A percentile compares a stretch with the other conserved stretches of the same genome.
Evolutionary conservation across 177 flowering plant species (phyloP).

Genomic region (Vitis hybrid): DNA sequence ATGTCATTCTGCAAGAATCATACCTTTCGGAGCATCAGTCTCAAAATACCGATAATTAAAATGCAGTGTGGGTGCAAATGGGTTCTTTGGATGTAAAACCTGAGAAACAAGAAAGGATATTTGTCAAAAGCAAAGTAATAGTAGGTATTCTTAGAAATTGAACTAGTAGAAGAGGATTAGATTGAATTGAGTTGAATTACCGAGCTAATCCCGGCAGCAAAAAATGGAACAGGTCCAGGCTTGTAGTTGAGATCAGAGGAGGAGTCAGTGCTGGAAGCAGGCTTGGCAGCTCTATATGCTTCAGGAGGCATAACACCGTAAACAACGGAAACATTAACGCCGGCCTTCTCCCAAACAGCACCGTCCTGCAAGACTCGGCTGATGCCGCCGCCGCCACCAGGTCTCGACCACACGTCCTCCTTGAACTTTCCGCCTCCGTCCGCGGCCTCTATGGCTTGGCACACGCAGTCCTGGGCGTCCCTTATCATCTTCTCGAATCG

Average conservation of each 20-base stretch:
- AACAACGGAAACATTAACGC: slow-evolving; percentile 93
- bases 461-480: slow-evolving; percentile 78
- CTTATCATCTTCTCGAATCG: slow-evolving; percentile 95
- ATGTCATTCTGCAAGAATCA: too few species aligned
- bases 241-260: slow-evolving; percentile 29
- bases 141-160: too few species aligned
- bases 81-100: slow-evolving; percentile 98
- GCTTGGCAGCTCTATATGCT: slow-evolving; percentile 90
- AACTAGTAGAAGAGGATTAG: too few species aligned
- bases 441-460: slow-evolving; percentile 67
- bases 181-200: slow-evolving; percentile 24
- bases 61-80: slow-evolving; percentile 94
- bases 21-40: slow-evolving; percentile 97
- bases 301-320: slow-evolving; percentile 98
- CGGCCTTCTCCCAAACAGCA: slow-evolving; percentile 90
- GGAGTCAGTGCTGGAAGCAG: slow-evolving; percentile 11
- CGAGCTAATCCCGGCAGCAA: slow-evolving; percentile 97
- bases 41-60: slow-evolving; percentile 97
- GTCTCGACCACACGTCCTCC: slow-evolving; percentile 96
- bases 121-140: too few species aligned
- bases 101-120: slow-evolving; percentile 17
- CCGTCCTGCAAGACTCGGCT: slow-evolving; percentile 95
- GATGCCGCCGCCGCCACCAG: slow-evolving; percentile 97
- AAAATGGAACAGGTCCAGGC: slow-evolving; percentile 85
- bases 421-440: slow-evolving; percentile 78